Evolutionary conservation across 1,284 basidiomycete species (phyloP), one percentile per base, ranked within the genome.

Genomic region (Ustilago trichophora): DNA sequence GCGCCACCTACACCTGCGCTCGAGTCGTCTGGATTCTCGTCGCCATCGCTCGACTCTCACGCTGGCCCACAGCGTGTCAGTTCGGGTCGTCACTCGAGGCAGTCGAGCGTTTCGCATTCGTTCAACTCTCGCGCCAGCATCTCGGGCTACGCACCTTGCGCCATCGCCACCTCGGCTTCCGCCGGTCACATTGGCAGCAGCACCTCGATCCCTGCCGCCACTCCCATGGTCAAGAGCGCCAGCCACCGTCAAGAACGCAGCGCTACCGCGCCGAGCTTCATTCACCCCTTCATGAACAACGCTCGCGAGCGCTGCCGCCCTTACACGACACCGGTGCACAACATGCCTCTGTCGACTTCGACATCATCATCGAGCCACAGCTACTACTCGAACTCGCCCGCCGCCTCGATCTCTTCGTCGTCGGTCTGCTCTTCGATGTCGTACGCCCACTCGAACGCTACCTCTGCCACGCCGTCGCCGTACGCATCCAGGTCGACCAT

Each of bases 241-340:
- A 67, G 65, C 55, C 57, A 62, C 46, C 58, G 68, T 38, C 64
- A 68, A 22, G 56, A 67, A 34, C 26, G 69, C 33, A 52, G 49
- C 40, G 55, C 45, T 21, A 48, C 60, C 5, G 54, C 58, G n/a
- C 68, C 65, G 9, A 63, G 49, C 51, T 62, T 57, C 41, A 53
- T 54, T 29, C 64, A 69, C 41, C 60, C 66, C 5, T 68, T 68
- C 47, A 47, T 55, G 47, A 68, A 62, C 44, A 49, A 55, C 25
- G 53, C 62, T 18, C 63, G 71, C 34, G 67, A 68, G 37, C 37
- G 55, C 19, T 62, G 55, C 22, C 57, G 72, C 4, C 73, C 64
- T 13, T 74, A 76, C 74, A 69, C 70, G 15, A 75, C 63, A 46
- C 64, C 74, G 7, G 51, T 66, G 6, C 69, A 72, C 50, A 62